Evolutionary conservation across 345 rosid genomes (phyloP).

Genomic region (Eucalyptus dawsonii): DNA sequence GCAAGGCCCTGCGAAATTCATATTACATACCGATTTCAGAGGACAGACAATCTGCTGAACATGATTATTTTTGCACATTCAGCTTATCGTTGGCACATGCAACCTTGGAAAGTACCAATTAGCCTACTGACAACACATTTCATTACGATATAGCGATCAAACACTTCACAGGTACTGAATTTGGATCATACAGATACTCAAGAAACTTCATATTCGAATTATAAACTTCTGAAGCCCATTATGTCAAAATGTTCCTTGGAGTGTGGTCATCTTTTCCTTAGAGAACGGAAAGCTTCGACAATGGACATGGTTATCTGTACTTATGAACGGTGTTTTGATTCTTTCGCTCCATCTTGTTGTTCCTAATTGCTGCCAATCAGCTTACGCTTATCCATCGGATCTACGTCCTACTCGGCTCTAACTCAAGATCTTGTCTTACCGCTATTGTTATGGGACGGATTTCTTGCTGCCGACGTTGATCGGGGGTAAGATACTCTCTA

Average conservation of each 20-base stretch:
- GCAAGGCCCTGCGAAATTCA: neutral
- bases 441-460: neutral
- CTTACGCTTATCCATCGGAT: neutral
- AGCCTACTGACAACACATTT: neutral
- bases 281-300: neutral
- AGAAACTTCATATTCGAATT: neutral
- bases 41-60: neutral
- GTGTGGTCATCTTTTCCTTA: neutral
- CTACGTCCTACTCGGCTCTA: neutral
- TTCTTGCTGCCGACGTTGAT: neutral
- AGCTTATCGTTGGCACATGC: neutral
- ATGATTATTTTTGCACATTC: neutral
- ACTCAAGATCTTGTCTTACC: neutral
- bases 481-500: neutral
- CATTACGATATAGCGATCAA: neutral
- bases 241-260: neutral
- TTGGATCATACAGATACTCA: neutral
- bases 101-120: neutral
- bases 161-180: neutral
- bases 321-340: neutral
- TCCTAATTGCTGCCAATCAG: neutral
- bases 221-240: neutral
- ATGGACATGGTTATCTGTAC: neutral
- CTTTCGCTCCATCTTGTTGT: neutral
- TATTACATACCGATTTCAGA: neutral